Evolutionary conservation across 2,329 filamentous ascomycete species (phyloP), one percentile per base, ranked within the genome.

Genomic region (Phoma herbarum): DNA sequence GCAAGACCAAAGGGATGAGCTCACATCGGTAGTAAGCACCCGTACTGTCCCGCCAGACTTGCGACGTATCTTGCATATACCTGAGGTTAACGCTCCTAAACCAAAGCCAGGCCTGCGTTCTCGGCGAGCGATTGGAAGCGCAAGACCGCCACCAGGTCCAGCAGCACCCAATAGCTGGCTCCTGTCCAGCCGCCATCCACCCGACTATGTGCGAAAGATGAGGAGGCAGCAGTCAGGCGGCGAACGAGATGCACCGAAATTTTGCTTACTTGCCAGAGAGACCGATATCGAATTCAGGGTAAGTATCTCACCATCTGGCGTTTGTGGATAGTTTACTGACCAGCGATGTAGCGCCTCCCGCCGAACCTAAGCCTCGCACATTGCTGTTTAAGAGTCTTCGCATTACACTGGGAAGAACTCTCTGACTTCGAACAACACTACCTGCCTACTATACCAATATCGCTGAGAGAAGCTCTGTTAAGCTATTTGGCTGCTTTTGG

Each of bases 401-500:
- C 85, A 2, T 66, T 72, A 23, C 80, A 86, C 23, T 89, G 86
- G 86, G 71, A 79, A 10, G 81, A 82, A 72, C 81, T 88, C 60
- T 71, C 83, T 25, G 80, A 84, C 50, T 86, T 86, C 62, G 85
- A 88, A 64, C 81, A 84, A 54, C 75, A 82, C 18, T 85, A 84
- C 48, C 72, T 89, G 2, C 76, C 79, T 2, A 76, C 82, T 3
- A 66, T 88, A 12, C 84, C 86, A 0, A 72, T 78, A 16, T 77
- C 79, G 39, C 66, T 86, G 6, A 86, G 86, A 63, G 75, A 83
- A 60, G 71, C 80, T 1, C 63, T 89, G 31, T 68, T 89, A 23
- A 85, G 82, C 62, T 88, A 88, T 69, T 67, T 88, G 28, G 79
- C 81, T 4, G 70, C 80, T 14, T 85, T 85, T 65, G 80, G 82